Percentiles rank a stretch among this genome's conserved stretches.
Evolutionary conservation across 148 eudicot species (phyloP).

Genomic region (Dysphania ambrosioides): DNA sequence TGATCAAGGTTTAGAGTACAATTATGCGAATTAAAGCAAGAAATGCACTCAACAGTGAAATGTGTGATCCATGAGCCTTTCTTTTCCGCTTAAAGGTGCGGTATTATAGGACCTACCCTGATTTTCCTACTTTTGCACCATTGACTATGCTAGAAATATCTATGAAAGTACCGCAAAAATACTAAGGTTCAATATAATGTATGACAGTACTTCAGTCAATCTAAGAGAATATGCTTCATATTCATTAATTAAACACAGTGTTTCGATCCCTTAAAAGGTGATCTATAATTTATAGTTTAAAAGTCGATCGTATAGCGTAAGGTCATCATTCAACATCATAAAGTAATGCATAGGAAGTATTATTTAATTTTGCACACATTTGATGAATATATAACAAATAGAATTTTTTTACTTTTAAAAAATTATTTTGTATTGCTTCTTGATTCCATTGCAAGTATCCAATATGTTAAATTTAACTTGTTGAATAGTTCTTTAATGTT

Average conservation of each 20-base stretch:
- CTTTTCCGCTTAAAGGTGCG: slow-evolving; percentile 17
- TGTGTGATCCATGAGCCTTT: neutral
- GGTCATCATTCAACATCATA: neutral
- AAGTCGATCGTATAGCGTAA: neutral
- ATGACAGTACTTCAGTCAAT: neutral
- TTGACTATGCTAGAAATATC: neutral
- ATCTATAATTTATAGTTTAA: neutral
- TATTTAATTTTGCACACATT: neutral
- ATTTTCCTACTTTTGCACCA: neutral
- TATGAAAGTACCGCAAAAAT: slow-evolving; percentile 7
- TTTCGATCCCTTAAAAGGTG: neutral
- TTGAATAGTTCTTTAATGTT: too few species aligned
- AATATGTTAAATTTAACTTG: too few species aligned
- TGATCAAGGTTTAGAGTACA: neutral
- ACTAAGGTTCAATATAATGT: slow-evolving; percentile 6
- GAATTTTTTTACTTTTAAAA: too few species aligned
- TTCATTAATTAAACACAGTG: neutral
- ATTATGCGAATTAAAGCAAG: neutral
- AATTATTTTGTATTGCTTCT: too few species aligned
- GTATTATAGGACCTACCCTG: slow-evolving; percentile 7
- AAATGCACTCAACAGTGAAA: neutral
- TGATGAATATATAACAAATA: neutral
- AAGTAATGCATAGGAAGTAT: neutral
- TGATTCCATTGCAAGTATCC: neutral
- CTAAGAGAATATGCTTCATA: slow-evolving; percentile 9